Evolutionary conservation across 495 filamentous ascomycete genomes (phyloP).

Genomic region (Penicillium ochrochloron): DNA sequence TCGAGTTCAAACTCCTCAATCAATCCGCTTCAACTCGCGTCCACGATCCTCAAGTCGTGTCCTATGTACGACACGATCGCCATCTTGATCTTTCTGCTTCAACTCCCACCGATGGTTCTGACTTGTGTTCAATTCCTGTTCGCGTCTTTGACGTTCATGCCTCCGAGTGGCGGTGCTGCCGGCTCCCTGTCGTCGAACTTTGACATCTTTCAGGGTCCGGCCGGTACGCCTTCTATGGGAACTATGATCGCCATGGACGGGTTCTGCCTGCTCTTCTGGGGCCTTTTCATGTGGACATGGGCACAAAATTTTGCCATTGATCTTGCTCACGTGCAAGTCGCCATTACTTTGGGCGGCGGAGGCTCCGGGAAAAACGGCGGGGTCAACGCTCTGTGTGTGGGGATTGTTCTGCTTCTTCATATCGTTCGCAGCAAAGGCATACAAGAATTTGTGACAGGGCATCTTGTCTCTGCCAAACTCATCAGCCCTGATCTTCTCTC

Average conservation of each 20-base stretch:
- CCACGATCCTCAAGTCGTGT: conserved; percentile 88
- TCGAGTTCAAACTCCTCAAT: conserved; percentile 61
- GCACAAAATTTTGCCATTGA: conserved; percentile 89
- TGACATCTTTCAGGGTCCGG: conserved; percentile 73
- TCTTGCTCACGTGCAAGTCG: conserved; percentile 95
- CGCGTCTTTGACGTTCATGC: conserved; percentile 90
- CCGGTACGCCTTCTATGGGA: conserved; percentile 73
- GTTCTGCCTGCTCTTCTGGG: conserved; percentile 80
- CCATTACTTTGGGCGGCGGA: conserved; percentile 88
- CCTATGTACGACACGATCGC: conserved; percentile 95
- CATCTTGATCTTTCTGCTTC: conserved; percentile 95
- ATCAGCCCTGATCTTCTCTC: conserved; percentile 50
- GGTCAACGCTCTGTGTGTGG: conserved; percentile 73
- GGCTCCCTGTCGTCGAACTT: conserved; percentile 65
- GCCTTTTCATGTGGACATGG: conserved; percentile 83
- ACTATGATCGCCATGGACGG: conserved; percentile 83
- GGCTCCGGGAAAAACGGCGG: conserved; percentile 75
- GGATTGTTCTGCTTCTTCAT: conserved; percentile 73
- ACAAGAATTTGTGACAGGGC: conserved; percentile 53
- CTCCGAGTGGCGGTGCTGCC: conserved; percentile 60
- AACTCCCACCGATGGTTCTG: conserved; percentile 89
- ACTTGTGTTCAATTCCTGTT: conserved; percentile 92
- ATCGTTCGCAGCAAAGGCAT: conserved; percentile 65
- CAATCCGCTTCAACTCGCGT: conserved; percentile 70
- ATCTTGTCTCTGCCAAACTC: conserved; percentile 51